A percentile compares a stretch with the other conserved stretches of the same genome.
Conservation (phyloP, 2,329 filamentous ascomycete species). For the Xylariaceae sp. region DNA sequence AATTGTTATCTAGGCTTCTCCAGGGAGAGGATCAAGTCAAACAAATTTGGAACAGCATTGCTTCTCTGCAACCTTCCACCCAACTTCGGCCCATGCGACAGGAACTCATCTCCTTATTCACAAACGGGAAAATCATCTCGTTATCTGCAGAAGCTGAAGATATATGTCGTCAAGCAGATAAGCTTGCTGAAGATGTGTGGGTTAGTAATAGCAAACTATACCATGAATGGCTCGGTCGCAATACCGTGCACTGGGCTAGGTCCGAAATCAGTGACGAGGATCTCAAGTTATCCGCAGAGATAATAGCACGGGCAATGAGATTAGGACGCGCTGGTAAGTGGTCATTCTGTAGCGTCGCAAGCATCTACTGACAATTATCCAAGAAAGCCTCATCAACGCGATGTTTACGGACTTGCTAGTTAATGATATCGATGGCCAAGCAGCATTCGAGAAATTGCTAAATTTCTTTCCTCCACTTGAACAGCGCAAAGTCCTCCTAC, state of each 20-base stretch:
- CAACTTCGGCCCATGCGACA: constrained; percentile 43
- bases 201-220: constrained; percentile 66
- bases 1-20: constrained; percentile 49
- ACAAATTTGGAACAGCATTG: constrained; percentile 30
- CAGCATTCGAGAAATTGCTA: constrained; percentile 39
- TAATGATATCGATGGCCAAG: constrained; percentile 22
- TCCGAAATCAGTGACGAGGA: constrained; percentile 40
- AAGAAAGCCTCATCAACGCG: constrained; percentile 47
- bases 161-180: constrained; percentile 43
- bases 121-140: constrained; percentile 54
- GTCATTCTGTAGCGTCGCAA: not conserved
- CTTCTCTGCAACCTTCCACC: constrained; percentile 14
- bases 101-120: constrained; percentile 50
- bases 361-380: constrained; percentile 1
- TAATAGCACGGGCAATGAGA: constrained; percentile 64
- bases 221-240: constrained; percentile 70
- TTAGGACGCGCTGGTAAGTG: constrained; percentile 73
- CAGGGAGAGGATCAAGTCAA: constrained; percentile 35
- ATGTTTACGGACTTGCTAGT: constrained; percentile 31
- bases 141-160: constrained; percentile 59
- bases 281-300: constrained; percentile 46
- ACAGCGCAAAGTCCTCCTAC: constrained; percentile 46
- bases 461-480: constrained; percentile 44
- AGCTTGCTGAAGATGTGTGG: constrained; percentile 53
- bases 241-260: constrained; percentile 54